Conservation (phyloP, 208 protist species). For the Vickermania spadyakhi region DNA sequence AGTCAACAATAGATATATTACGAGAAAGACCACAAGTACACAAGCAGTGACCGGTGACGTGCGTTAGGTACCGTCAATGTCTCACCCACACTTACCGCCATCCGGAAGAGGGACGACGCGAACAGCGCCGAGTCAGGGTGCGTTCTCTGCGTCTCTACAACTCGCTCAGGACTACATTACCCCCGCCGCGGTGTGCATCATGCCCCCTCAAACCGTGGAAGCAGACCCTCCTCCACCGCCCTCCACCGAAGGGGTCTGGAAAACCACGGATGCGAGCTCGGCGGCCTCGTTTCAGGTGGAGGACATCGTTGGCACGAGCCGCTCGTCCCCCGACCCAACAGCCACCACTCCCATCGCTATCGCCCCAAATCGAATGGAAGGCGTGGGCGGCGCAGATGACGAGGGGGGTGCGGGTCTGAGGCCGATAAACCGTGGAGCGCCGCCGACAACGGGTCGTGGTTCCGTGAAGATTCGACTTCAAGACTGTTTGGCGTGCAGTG, state of each 20-base stretch:
- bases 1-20: too few species aligned
- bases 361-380: background rate
- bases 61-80: too few species aligned
- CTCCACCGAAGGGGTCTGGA: too few species aligned
- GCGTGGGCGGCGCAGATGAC: background rate
- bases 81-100: too few species aligned
- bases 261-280: too few species aligned
- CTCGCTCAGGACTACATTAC: slow-evolving; percentile 82
- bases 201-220: slow-evolving; percentile 5
- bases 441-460: slow-evolving; percentile 15
- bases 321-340: too few species aligned
- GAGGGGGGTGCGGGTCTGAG: background rate
- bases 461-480: slow-evolving; percentile 70
- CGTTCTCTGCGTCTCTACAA: slow-evolving; percentile 61
- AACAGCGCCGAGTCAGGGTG: too few species aligned
- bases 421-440: background rate
- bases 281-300: too few species aligned
- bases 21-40: too few species aligned
- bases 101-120: too few species aligned
- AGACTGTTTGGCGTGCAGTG: slow-evolving; percentile 89
- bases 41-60: too few species aligned
- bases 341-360: background rate
- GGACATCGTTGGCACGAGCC: background rate
- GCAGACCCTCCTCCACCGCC: background rate
- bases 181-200: slow-evolving; percentile 62